A percentile compares a stretch with the other conserved stretches of the same genome.
phyloP scores from a whole-genome alignment of 2,329 filamentous ascomycete species.

The Atkinsonella hypoxylon region DNA sequence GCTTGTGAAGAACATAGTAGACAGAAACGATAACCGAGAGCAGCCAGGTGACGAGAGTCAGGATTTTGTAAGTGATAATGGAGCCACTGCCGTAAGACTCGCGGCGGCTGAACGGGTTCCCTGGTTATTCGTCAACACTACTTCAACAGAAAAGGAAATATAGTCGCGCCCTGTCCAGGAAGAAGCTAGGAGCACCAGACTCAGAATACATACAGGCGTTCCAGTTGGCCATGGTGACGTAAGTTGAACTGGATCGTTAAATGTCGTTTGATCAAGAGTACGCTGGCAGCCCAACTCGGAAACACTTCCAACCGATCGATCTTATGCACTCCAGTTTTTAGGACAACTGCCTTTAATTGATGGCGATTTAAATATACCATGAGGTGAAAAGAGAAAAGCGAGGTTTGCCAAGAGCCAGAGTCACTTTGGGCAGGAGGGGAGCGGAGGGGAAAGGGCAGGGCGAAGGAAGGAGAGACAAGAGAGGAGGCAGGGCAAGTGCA shows the following conservation, averaged over 20 bases:
- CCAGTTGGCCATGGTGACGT: conserved; percentile 9
- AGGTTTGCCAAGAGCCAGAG: not conserved
- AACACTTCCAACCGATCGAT: not conserved
- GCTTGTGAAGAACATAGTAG: conserved; percentile 59
- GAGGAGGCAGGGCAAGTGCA: not conserved
- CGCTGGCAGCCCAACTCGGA: not conserved
- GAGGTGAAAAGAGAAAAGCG: not conserved
- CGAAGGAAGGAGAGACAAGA: not conserved
- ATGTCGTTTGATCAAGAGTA: not conserved
- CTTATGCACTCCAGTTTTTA: not conserved
- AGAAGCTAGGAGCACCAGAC: not conserved
- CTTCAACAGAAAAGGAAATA: not conserved
- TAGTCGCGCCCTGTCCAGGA: not conserved
- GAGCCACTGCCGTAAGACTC: conserved; percentile 50
- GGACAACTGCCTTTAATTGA: not conserved
- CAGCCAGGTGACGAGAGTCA: conserved; percentile 64
- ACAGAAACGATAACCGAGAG: conserved; percentile 59
- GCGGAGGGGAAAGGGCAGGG: not conserved
- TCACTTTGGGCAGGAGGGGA: not conserved
- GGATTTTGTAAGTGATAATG: conserved; percentile 62
- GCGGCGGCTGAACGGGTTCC: conserved; percentile 65
- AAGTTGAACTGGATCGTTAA: not conserved
- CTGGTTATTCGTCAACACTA: conserved; percentile 24
- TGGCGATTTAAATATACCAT: not conserved
- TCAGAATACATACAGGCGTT: conserved; percentile 6